Conservation (phyloP, 2,329 filamentous ascomycete species). For the Cladosporium phlei region DNA sequence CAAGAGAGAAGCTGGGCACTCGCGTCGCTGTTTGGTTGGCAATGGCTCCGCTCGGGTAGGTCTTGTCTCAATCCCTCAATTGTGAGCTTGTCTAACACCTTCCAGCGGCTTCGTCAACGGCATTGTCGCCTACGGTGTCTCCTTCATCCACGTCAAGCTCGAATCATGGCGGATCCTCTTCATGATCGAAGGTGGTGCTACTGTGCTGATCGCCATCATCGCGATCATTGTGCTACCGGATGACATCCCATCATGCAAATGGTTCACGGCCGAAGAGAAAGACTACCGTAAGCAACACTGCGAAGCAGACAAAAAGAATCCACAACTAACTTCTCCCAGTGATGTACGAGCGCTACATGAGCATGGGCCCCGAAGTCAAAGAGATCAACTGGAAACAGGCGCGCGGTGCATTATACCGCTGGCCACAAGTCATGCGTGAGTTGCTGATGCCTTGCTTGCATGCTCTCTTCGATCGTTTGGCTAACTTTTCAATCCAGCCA, state of each 20-base stretch:
- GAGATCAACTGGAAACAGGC: constrained; percentile 17
- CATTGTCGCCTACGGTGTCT: constrained; percentile 15
- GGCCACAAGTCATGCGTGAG: constrained; percentile 16
- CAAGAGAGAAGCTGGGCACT: constrained; percentile 14
- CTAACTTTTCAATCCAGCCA: not conserved
- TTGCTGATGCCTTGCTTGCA: too few relatives aligned
- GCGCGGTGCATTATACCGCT: constrained; percentile 15
- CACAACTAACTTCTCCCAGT: constrained; percentile 10
- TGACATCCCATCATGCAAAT: constrained; percentile 59
- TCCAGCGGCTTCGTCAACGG: constrained; percentile 15
- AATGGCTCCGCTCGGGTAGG: constrained; percentile 16
- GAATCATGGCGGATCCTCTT: constrained; percentile 60
- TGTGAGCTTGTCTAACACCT: not conserved
- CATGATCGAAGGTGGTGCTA: constrained; percentile 55
- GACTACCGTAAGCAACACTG: constrained; percentile 24
- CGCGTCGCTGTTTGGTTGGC: constrained; percentile 15
- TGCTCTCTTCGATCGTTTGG: too few relatives aligned
- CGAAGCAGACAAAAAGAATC: not conserved
- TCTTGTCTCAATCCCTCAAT: too few relatives aligned
- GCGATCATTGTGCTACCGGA: constrained; percentile 65
- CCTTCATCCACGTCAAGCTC: constrained; percentile 14
- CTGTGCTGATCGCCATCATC: constrained; percentile 55
- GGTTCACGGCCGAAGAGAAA: constrained; percentile 63
- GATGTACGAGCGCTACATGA: constrained; percentile 17
- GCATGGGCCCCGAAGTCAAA: constrained; percentile 15